Evolutionary conservation across 495 filamentous ascomycete genomes (phyloP).

Genomic region (Mycothermus thermophilus): DNA sequence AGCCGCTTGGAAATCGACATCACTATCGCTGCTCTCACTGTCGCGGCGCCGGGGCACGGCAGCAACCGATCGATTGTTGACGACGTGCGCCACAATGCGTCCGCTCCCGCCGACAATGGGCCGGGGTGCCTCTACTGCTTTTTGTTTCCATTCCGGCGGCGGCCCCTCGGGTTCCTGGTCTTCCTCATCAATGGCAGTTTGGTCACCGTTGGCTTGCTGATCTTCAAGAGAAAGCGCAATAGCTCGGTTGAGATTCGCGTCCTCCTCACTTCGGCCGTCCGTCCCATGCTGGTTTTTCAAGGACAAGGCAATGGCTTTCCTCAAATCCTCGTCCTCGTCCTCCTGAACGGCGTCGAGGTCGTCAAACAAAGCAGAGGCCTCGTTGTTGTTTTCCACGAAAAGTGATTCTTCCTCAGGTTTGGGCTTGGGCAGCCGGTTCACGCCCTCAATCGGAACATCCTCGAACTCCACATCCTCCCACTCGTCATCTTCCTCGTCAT

Average conservation of each 20-base stretch:
- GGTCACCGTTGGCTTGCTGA: too few relatives aligned
- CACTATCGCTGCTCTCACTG: constrained; percentile 42
- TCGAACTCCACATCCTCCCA: constrained; percentile 72
- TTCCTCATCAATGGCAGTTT: constrained; percentile 26
- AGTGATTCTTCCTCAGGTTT: constrained; percentile 36
- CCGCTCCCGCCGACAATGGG: constrained; percentile 40
- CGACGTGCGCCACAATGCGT: constrained; percentile 45
- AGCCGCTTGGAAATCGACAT: constrained; percentile 47
- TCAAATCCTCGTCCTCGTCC: constrained; percentile 61
- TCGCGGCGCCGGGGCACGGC: constrained; percentile 34
- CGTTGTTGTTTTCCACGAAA: constrained; percentile 41
- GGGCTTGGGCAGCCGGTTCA: constrained; percentile 72
- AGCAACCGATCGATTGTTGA: constrained; percentile 46
- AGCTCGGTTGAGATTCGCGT: too few relatives aligned
- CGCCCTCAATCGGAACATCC: constrained; percentile 85
- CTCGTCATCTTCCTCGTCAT: constrained; percentile 52
- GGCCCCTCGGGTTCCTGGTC: constrained; percentile 35
- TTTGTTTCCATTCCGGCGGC: constrained; percentile 41
- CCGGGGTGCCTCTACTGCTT: constrained; percentile 36
- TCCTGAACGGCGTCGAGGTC: constrained; percentile 57
- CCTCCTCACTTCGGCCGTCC: constrained; percentile 19
- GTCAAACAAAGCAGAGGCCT: constrained; percentile 21
- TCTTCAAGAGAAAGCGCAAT: too few relatives aligned
- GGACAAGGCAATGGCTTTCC: constrained; percentile 70
- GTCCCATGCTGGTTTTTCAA: constrained; percentile 35